Percentiles rank a stretch among this genome's conserved stretches.
These are phyloP conservation scores for Glycine tomentella DNA, from an alignment of 306 rosid genomes.

Conservation along the genomic window DNA sequence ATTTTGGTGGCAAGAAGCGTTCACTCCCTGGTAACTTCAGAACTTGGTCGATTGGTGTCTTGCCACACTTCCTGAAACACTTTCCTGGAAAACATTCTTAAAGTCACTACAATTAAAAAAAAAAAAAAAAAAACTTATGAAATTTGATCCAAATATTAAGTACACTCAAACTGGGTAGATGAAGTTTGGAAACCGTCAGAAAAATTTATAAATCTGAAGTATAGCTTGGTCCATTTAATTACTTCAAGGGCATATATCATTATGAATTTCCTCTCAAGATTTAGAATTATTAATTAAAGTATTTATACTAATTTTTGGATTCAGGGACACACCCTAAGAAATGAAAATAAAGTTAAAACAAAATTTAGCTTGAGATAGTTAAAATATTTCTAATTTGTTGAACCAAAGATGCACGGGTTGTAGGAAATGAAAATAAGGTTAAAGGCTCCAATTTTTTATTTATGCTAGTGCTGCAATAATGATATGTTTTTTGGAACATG, in stretches of 20 bases:
- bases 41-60: too few species aligned
- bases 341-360: conserved; percentile 18
- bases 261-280: conserved; percentile 37
- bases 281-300: conserved; percentile 26
- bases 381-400: conserved; percentile 33
- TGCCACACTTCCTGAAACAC: too few species aligned
- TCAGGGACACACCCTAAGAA: conserved; percentile 26
- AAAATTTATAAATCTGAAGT: conserved; percentile 45
- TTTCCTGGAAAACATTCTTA: too few species aligned
- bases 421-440: conserved; percentile 12
- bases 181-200: neutral
- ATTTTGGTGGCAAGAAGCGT: too few species aligned
- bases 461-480: conserved; percentile 13
- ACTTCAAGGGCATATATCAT: neutral
- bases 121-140: too few species aligned
- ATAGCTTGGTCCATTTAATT: conserved; percentile 6
- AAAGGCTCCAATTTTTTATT: neutral
- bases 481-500: too few species aligned
- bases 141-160: too few species aligned
- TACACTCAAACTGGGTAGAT: too few species aligned
- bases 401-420: conserved; percentile 28
- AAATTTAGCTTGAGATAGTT: neutral
- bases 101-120: too few species aligned
- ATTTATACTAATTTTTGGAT: conserved; percentile 22
- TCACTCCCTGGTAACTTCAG: too few species aligned